phyloP scores from a whole-genome alignment of 805 yeast genomes.

The Yamadazyma kitorensis region DNA sequence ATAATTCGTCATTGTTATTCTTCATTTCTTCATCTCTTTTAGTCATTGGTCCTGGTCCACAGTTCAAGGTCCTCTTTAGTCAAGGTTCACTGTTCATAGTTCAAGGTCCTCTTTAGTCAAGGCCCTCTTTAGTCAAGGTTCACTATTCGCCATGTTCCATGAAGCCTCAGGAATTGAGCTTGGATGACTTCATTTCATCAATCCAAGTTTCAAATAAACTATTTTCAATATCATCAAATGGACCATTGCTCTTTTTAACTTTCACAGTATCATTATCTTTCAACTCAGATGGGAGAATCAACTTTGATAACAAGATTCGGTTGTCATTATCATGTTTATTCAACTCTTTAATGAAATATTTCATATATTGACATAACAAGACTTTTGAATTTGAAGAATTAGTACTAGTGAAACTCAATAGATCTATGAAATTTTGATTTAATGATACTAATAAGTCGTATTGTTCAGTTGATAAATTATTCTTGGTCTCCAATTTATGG shows the following conservation, averaged over 20 bases:
- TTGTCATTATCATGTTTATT: constrained; percentile 16
- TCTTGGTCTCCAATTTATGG: constrained; percentile 32
- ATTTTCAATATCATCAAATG: constrained; percentile 39
- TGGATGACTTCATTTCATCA: constrained; percentile 25
- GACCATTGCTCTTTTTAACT: constrained; percentile 7
- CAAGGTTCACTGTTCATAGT: too few species aligned
- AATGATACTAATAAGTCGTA: constrained; percentile 36
- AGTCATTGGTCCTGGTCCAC: too few species aligned
- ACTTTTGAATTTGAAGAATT: constrained; percentile 20
- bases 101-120: too few species aligned
- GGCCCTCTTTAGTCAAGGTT: too few species aligned
- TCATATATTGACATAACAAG: constrained; percentile 36
- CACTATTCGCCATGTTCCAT: too few species aligned
- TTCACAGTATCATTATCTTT: constrained; percentile 5
- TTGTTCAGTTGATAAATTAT: constrained; percentile 29
- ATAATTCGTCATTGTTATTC: too few species aligned
- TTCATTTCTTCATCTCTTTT: too few species aligned
- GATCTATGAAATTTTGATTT: constrained; percentile 31
- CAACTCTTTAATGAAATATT: constrained; percentile 38
- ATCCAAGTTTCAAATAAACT: constrained; percentile 42
- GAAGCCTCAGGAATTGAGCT: too few species aligned
- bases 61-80: too few species aligned
- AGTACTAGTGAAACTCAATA: constrained; percentile 22
- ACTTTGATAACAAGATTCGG: constrained; percentile 22
- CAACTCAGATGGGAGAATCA: constrained; percentile 34